These are phyloP conservation scores for Dujonia santamariae DNA, from an alignment of 1,139 yeast genomes.

Conservation along the genomic window DNA sequence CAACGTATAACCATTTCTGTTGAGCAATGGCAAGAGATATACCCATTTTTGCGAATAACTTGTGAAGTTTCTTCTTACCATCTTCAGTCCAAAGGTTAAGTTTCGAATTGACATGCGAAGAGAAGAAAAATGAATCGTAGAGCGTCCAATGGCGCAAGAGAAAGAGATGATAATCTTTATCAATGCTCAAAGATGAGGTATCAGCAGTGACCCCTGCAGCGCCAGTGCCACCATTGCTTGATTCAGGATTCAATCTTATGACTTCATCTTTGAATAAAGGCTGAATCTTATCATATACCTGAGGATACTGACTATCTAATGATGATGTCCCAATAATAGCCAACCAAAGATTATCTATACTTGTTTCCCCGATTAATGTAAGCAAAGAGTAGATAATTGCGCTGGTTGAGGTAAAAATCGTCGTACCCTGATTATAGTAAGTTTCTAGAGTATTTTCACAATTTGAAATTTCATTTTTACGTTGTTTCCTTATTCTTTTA, in stretches of 20 bases:
- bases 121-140: slow-evolving; percentile 86
- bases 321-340: slow-evolving; percentile 88
- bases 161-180: slow-evolving; percentile 83
- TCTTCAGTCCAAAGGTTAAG: slow-evolving; percentile 88
- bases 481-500: slow-evolving; percentile 30
- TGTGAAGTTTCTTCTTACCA: slow-evolving; percentile 82
- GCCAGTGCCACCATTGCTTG: slow-evolving; percentile 2
- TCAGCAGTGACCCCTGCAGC: slow-evolving; percentile 50
- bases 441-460: slow-evolving; percentile 67
- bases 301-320: slow-evolving; percentile 70
- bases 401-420: slow-evolving; percentile 71
- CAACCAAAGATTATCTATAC: slow-evolving; percentile 73
- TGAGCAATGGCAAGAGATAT: slow-evolving; percentile 83
- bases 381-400: slow-evolving; percentile 77
- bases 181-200: slow-evolving; percentile 61
- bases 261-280: slow-evolving; percentile 86
- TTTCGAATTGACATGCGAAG: slow-evolving; percentile 86
- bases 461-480: slow-evolving; percentile 24
- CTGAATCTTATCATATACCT: slow-evolving; percentile 67
- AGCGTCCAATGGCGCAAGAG: slow-evolving; percentile 90
- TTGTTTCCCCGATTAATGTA: slow-evolving; percentile 64
- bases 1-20: slow-evolving; percentile 93
- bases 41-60: slow-evolving; percentile 95
- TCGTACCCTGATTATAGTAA: slow-evolving; percentile 82
- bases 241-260: slow-evolving; percentile 51